Conservation (phyloP, 208 protist species). For the Porcisia deanei region DNA sequence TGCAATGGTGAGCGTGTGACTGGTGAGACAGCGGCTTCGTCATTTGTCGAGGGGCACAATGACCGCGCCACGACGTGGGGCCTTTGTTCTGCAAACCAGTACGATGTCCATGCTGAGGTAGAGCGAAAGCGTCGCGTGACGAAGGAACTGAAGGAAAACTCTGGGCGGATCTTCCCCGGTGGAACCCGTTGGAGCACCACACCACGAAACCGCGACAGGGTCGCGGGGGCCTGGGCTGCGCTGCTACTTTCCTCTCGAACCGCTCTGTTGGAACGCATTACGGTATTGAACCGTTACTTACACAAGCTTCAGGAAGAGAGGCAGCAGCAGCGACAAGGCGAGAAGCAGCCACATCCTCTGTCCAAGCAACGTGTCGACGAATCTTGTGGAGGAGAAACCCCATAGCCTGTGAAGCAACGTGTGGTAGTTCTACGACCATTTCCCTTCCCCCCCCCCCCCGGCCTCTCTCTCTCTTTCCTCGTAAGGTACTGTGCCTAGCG, state of each 20-base stretch:
- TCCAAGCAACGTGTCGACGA: background rate
- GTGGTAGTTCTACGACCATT: background rate
- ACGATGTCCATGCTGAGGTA: constrained; percentile 26
- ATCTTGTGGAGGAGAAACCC: background rate
- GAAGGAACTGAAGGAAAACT: background rate
- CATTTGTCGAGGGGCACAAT: background rate
- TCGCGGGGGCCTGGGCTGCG: constrained; percentile 38
- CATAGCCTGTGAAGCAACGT: background rate
- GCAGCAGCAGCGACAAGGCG: constrained; percentile 1
- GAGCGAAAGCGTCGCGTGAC: constrained; percentile 18
- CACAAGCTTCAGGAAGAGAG: constrained; percentile 20
- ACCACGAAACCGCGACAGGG: background rate
- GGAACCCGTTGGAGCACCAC: constrained; percentile 21
- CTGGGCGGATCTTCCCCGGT: constrained; percentile 4
- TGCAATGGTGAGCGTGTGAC: constrained; percentile 23
- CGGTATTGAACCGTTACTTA: constrained; percentile 23
- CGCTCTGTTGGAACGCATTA: constrained; percentile 34
- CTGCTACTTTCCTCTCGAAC: constrained; percentile 27
- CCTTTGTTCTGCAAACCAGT: constrained; percentile 14
- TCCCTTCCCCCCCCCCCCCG: background rate
- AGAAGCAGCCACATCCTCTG: background rate
- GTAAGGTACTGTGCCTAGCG: background rate
- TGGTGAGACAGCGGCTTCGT: constrained; percentile 11
- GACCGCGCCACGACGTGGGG: constrained; percentile 5
- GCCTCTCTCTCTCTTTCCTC: no score